A percentile compares a stretch with the other conserved stretches of the same genome.
phyloP scores from a whole-genome alignment of 495 filamentous ascomycete species.

The Annulohypoxylon moriforme region DNA sequence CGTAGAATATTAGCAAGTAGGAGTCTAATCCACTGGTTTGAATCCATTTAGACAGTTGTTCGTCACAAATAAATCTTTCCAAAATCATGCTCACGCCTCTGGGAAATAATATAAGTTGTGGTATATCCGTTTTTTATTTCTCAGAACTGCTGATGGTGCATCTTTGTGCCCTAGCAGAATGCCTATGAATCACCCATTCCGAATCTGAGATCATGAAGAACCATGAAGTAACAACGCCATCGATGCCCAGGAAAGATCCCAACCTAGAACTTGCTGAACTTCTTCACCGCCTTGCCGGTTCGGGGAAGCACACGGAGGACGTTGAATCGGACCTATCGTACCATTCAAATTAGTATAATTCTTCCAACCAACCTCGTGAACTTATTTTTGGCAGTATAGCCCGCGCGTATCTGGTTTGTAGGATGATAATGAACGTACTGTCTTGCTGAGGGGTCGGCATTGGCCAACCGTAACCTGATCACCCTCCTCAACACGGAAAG shows the following conservation, averaged over 20 bases:
- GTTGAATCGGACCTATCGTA: slow-evolving; percentile 93
- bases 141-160: slow-evolving; percentile 62
- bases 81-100: not conserved
- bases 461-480: slow-evolving; percentile 99
- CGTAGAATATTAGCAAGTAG: not conserved
- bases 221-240: slow-evolving; percentile 64
- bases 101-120: slow-evolving; percentile 8
- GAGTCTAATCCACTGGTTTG: not conserved
- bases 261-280: slow-evolving; percentile 95
- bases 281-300: slow-evolving; percentile 96
- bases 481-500: slow-evolving; percentile 99
- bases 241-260: slow-evolving; percentile 61
- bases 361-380: not conserved
- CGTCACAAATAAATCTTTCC: not conserved
- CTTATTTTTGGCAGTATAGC: not conserved
- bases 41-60: not conserved
- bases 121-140: slow-evolving; percentile 52
- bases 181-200: slow-evolving; percentile 60
- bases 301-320: slow-evolving; percentile 95
- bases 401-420: not conserved
- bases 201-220: slow-evolving; percentile 62
- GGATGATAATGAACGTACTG: slow-evolving; percentile 70
- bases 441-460: slow-evolving; percentile 98
- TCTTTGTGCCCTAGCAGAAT: slow-evolving; percentile 58
- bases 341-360: slow-evolving; percentile 37